phyloP scores from a whole-genome alignment of 805 yeast species.

The Candida krabiensis region DNA sequence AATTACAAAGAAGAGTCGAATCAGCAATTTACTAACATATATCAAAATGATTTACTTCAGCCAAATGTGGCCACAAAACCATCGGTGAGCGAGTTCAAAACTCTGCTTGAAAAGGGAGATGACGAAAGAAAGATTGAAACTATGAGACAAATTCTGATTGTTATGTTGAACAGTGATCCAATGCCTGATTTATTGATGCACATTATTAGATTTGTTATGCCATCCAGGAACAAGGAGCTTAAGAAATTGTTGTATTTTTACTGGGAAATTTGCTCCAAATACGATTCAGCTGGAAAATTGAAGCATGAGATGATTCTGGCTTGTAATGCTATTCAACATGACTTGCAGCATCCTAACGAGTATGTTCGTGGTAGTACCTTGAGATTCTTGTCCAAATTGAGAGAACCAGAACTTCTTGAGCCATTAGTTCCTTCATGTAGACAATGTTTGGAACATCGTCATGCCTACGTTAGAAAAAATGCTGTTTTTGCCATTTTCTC shows the following conservation, averaged over 20 bases:
- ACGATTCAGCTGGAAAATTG: conserved; percentile 83
- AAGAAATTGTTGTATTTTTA: conserved; percentile 91
- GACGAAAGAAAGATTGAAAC: conserved; percentile 87
- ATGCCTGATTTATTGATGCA: conserved; percentile 95
- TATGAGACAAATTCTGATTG: conserved; percentile 82
- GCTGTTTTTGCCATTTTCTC: conserved; percentile 90
- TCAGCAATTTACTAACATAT: conserved; percentile 10
- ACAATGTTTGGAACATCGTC: conserved; percentile 90
- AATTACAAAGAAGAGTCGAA: neutral
- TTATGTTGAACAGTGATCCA: conserved; percentile 90
- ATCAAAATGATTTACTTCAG: conserved; percentile 17
- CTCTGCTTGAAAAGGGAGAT: conserved; percentile 79
- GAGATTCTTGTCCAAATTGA: conserved; percentile 85
- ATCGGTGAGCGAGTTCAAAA: conserved; percentile 70
- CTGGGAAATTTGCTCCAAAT: conserved; percentile 97
- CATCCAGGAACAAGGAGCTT: conserved; percentile 84
- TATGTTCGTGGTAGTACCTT: conserved; percentile 93
- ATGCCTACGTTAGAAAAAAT: conserved; percentile 96
- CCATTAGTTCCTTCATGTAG: conserved; percentile 93
- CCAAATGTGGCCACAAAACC: conserved; percentile 64
- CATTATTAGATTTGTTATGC: conserved; percentile 96
- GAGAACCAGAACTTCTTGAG: conserved; percentile 91
- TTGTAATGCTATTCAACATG: conserved; percentile 96
- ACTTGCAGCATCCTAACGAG: conserved; percentile 97
- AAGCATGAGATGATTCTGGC: conserved; percentile 98